Evolutionary conservation across 2,329 filamentous ascomycete species (phyloP), one percentile per base, ranked within the genome.

Genomic region (Neopestalotiopsis sp.): DNA sequence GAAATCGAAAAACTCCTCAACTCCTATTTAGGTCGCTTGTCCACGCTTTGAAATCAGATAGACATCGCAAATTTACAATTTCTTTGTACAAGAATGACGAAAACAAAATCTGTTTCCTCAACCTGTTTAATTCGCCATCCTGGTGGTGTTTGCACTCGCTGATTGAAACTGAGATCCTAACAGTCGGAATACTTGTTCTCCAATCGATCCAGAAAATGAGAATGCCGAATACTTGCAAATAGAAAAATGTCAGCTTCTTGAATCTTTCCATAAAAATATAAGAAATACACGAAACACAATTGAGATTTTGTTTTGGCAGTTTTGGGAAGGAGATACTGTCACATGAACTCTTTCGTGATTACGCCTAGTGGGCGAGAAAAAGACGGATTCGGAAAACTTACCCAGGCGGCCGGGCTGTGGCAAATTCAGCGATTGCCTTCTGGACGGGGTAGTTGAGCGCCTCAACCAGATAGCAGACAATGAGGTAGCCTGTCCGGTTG

Each of bases 401-500:
- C 45, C 45, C 45, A 0, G 45, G 45, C 7, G 93, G 89, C 67
- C 95, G 85, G 68, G 89, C 88, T 72, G 82, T 81, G 20, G 90
- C 90, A 81, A 98, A 98, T 70, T 90, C 87, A 66, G 93, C 89
- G 70, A 98, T 90, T 1, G 95, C 95, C 67, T 92, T 89, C 74
- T 92, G 88, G 1, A 97, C 88, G 28, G 83, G 84, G 75, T 89
- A 95, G 0, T 89, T 90, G 73, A 92, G 88, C 61, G 90, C 85
- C 82, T 98, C 94, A 14, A 98, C 91, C n/a, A 98, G 84, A 77
- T 98, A 98, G 75, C 91, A 94, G 40, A 94, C 92, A 65, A 98
- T 89, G 77, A 98, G 93, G 78, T 95, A 97, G 0, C 95, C 95
- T 0, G 95, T 98, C 28, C 95, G 89, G 78, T 98, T 98, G 82